These are phyloP conservation scores for Paramecium sexaurelia DNA, from an alignment of 73 alveolate species.

Conservation along the genomic window DNA sequence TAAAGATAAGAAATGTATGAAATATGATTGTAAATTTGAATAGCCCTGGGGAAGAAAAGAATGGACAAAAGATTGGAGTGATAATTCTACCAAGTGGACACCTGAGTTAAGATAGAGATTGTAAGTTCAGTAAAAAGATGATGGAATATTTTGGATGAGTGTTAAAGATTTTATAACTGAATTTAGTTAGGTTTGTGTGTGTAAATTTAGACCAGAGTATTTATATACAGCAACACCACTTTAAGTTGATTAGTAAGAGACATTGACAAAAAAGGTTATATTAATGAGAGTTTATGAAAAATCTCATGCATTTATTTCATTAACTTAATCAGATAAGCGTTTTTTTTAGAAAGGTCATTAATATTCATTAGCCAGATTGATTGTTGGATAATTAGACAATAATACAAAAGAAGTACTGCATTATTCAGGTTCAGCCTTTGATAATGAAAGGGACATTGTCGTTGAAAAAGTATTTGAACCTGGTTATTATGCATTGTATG, in stretches of 20 bases:
- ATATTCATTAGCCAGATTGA: slow-evolving; percentile 73
- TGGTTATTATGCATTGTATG: slow-evolving; percentile 87
- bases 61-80: slow-evolving; percentile 88
- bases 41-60: slow-evolving; percentile 71
- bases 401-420: slow-evolving; percentile 71
- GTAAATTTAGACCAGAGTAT: slow-evolving; percentile 83
- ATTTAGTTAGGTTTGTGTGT: slow-evolving; percentile 87
- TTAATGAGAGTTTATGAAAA: slow-evolving; percentile 60
- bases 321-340: slow-evolving; percentile 72
- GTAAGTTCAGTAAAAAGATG: slow-evolving; percentile 83
- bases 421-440: slow-evolving; percentile 85
- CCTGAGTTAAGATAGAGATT: slow-evolving; percentile 82
- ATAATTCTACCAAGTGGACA: slow-evolving; percentile 87
- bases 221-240: slow-evolving; percentile 72
- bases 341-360: slow-evolving; percentile 80
- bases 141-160: slow-evolving; percentile 90
- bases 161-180: slow-evolving; percentile 85
- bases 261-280: slow-evolving; percentile 70
- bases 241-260: slow-evolving; percentile 65
- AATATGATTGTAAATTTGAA: neutral
- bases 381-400: slow-evolving; percentile 50
- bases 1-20: slow-evolving; percentile 50
- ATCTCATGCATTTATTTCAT: slow-evolving; percentile 74
- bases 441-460: slow-evolving; percentile 89
- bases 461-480: slow-evolving; percentile 78